Evolutionary conservation across 164 flowering plant species (phyloP).

Genomic region (Chimonanthus salicifolius): DNA sequence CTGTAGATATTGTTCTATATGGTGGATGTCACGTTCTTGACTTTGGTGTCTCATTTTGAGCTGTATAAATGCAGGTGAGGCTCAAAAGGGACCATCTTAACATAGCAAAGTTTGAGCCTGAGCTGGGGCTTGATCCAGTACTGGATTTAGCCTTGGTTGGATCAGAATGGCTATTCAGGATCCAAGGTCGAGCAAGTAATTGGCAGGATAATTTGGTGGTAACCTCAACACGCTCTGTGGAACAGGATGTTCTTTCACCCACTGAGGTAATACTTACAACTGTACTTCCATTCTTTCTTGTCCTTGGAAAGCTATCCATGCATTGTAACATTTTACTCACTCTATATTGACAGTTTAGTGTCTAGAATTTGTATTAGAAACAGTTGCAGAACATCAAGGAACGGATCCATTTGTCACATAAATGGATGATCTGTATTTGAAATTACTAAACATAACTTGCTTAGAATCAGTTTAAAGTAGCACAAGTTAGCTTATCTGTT

Average conservation of each 20-base stretch:
- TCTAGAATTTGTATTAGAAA: neutral
- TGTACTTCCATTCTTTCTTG: neutral
- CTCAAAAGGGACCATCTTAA: conserved; percentile 91
- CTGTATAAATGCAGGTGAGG: conserved; percentile 59
- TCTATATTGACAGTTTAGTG: neutral
- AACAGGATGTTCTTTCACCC: conserved; percentile 89
- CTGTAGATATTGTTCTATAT: neutral
- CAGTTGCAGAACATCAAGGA: neutral
- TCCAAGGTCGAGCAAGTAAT: conserved; percentile 92
- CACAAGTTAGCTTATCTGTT: no score
- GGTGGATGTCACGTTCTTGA: neutral
- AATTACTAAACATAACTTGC: neutral
- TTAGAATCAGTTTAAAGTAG: neutral
- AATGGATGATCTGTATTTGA: neutral
- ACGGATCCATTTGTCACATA: neutral
- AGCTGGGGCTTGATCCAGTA: conserved; percentile 85
- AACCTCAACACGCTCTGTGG: conserved; percentile 93
- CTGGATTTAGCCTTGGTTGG: conserved; percentile 95
- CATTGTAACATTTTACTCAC: neutral
- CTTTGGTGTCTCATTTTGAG: conserved; percentile 8
- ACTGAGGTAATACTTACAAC: conserved; percentile 53
- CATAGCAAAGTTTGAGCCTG: conserved; percentile 95
- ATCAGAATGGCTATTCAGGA: conserved; percentile 95
- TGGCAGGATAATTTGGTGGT: conserved; percentile 98
- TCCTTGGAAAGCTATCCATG: neutral